Evolutionary conservation across 208 protist genomes (phyloP), one percentile per base, ranked within the genome.

Genomic region (Trypanosoma boissoni): DNA sequence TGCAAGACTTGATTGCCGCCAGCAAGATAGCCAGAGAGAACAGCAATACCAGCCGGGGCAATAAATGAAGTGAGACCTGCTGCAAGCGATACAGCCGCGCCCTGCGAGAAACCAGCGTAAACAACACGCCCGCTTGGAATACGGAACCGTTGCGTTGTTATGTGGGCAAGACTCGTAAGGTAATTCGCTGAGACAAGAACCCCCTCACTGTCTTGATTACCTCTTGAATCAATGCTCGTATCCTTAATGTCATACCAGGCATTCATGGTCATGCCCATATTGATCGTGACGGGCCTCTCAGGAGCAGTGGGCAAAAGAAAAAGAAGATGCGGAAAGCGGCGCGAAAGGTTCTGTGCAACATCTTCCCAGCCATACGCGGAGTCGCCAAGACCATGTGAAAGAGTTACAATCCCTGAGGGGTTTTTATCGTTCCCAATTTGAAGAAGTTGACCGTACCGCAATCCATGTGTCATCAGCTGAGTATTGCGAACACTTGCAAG

Each of bases 211-310:
- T 91, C 79, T 58, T 89, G 78, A 4, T 36, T 71, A 21, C 18
- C 39, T 3, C 49, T 14, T 9, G 54, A 52, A 5, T 27, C 59
- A 37, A 51, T 43, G 53, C 74, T 72, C 51, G 92, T 74, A 10
- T 63, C 65, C 10, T 64, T 76, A 49, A 97, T 93, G 76, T 98
- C 94, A 57, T 97, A 98, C 95, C 95, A 98, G 29, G 95, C 76
- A 12, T 80, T 80, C 85, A 95, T 97, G 34, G 18, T 4, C 65
- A 76, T 74, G 14, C 94, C 94, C 2, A 66, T 70, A 69, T 97
- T 98, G 32, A 98, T 80, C 2, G 87, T 92, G 7, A 98, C 93
- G 12, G 74, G 50, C 31, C 78, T 72, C 8, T 74, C 58, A 18
- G 88, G 85, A 18, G 93, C 92, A 28, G 79, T 96, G 42, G 95